These are phyloP conservation scores for Trichoderma sp. DNA, from an alignment of 2,329 filamentous ascomycete genomes.

Conservation along the genomic window DNA sequence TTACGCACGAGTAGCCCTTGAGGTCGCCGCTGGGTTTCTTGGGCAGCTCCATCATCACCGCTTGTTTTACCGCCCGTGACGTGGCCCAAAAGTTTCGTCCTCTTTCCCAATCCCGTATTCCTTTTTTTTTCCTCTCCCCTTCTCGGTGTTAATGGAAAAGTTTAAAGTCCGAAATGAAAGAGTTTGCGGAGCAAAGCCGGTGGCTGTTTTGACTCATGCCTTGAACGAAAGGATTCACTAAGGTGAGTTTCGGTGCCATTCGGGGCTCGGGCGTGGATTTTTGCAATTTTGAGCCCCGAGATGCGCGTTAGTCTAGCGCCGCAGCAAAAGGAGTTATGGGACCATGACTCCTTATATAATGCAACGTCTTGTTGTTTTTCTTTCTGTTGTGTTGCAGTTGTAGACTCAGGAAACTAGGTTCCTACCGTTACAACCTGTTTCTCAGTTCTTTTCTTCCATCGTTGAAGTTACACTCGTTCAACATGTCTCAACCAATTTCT, in stretches of 20 bases:
- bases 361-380: neutral
- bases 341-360: neutral
- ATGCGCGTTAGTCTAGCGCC: neutral
- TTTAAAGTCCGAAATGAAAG: neutral
- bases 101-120: neutral
- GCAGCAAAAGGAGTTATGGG: neutral
- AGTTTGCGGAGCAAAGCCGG: neutral
- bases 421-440: neutral
- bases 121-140: neutral
- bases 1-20: conserved; percentile 14
- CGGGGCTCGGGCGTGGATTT: conserved; percentile 11
- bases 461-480: neutral
- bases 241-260: neutral
- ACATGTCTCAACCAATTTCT: neutral
- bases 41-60: neutral
- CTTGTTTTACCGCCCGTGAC: neutral
- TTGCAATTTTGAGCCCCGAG: conserved; percentile 11
- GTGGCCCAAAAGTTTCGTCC: neutral
- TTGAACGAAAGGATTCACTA: neutral
- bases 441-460: neutral
- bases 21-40: neutral
- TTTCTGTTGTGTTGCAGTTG: neutral
- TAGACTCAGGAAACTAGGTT: neutral
- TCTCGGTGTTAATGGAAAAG: neutral
- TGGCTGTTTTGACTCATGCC: neutral